phyloP scores from a whole-genome alignment of 306 rosid genomes.

The Urtica urens region DNA sequence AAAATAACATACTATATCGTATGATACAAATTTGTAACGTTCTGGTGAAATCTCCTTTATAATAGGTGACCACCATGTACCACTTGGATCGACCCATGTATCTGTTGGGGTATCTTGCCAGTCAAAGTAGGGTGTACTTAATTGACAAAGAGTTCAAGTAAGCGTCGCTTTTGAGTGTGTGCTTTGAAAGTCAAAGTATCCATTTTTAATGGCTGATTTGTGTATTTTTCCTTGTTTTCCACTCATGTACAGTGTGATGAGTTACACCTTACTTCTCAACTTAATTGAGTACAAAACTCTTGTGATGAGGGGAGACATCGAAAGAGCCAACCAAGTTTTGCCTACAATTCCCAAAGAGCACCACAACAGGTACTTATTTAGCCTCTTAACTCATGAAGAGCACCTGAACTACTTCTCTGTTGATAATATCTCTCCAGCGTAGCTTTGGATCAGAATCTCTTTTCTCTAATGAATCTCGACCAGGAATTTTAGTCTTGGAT shows the following conservation, averaged over 20 bases:
- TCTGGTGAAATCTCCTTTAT: slow-evolving; percentile 4
- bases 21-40: slow-evolving; percentile 11
- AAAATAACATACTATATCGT: slow-evolving; percentile 3
- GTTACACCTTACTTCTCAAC: slow-evolving; percentile 89
- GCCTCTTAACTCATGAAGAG: neutral
- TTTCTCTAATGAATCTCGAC: neutral
- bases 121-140: slow-evolving; percentile 84
- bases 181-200: slow-evolving; percentile 10
- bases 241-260: slow-evolving; percentile 56
- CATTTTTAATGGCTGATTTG: slow-evolving; percentile 10
- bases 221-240: neutral
- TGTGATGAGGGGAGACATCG: slow-evolving; percentile 96
- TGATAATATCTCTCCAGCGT: neutral
- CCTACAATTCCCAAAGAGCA: slow-evolving; percentile 96
- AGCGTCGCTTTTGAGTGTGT: slow-evolving; percentile 23
- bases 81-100: slow-evolving; percentile 99
- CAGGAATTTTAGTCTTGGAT: neutral
- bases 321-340: slow-evolving; percentile 83
- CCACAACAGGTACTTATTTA: slow-evolving; percentile 58
- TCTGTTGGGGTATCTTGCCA: slow-evolving; percentile 96
- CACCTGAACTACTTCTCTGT: neutral
- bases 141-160: slow-evolving; percentile 99
- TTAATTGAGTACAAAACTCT: slow-evolving; percentile 98
- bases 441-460: neutral
- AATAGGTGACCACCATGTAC: slow-evolving; percentile 93